Conservation (phyloP, 345 rosid species). For the Hirschfeldia incana region DNA sequence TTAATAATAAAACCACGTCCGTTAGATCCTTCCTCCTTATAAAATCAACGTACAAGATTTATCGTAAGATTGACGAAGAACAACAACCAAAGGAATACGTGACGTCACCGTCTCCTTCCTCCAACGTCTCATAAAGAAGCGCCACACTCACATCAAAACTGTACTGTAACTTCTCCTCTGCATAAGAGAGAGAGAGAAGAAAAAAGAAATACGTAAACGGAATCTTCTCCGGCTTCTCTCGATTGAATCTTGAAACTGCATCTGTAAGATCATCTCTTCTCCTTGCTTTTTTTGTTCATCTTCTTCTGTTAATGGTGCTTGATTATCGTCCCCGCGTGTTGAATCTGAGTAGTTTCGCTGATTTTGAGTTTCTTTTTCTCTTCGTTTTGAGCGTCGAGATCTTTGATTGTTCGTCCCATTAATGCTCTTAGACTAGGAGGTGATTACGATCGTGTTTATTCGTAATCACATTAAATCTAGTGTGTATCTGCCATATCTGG, state of each 20-base stretch:
- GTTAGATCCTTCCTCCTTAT: constrained; percentile 9
- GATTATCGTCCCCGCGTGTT: constrained; percentile 2
- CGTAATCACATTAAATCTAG: background rate
- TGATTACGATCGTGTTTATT: constrained; percentile 13
- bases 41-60: constrained; percentile 33
- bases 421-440: background rate
- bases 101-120: constrained; percentile 38
- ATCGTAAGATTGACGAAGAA: constrained; percentile 38
- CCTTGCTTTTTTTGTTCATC: background rate
- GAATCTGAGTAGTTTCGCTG: constrained; percentile 12
- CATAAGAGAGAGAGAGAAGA: background rate
- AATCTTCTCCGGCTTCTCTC: constrained; percentile 19
- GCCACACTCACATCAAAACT: constrained; percentile 29
- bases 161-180: constrained; percentile 25
- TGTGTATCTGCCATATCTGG: constrained; percentile 16
- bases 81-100: constrained; percentile 26
- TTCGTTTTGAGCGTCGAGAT: constrained; percentile 6
- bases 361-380: background rate
- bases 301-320: constrained; percentile 7
- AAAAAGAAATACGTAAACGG: constrained; percentile 5
- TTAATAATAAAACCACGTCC: constrained; percentile 6
- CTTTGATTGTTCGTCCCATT: constrained; percentile 19
- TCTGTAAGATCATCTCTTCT: constrained; percentile 28
- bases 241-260: constrained; percentile 27
- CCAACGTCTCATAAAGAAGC: constrained; percentile 34